phyloP scores from a whole-genome alignment of 257 asterid genomes.

The Lantana camara region DNA sequence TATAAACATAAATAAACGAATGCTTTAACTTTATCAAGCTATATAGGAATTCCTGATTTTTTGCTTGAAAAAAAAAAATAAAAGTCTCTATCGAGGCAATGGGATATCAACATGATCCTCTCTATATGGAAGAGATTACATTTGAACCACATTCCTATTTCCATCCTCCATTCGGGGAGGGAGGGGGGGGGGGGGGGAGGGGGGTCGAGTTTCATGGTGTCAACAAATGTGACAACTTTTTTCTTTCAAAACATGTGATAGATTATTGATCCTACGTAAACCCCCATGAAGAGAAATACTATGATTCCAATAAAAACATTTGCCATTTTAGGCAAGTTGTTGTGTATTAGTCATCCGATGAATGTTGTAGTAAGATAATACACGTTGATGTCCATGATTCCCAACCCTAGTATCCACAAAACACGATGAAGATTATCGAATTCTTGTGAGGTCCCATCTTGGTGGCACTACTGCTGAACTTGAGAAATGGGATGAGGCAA shows the following conservation, averaged over 20 bases:
- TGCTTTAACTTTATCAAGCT: too few species aligned
- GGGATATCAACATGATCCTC: constrained; percentile 65
- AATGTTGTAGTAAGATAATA: constrained; percentile 72
- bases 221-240: constrained; percentile 54
- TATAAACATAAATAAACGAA: too few species aligned
- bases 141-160: constrained; percentile 24
- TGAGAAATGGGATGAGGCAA: constrained; percentile 76
- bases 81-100: constrained; percentile 42
- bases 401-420: constrained; percentile 78
- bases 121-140: constrained; percentile 50
- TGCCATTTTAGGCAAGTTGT: constrained; percentile 63
- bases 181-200: too few species aligned
- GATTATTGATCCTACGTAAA: constrained; percentile 54
- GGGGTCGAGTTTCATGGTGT: constrained; percentile 45
- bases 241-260: constrained; percentile 91
- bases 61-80: too few species aligned
- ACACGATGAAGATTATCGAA: constrained; percentile 77
- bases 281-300: constrained; percentile 78
- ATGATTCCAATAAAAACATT: constrained; percentile 66
- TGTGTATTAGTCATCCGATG: constrained; percentile 67
- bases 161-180: constrained; percentile 57
- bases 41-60: too few species aligned
- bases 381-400: constrained; percentile 84
- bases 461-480: constrained; percentile 72
- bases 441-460: constrained; percentile 89